phyloP scores from a whole-genome alignment of 345 rosid genomes.

The Nephelium lappaceum region DNA sequence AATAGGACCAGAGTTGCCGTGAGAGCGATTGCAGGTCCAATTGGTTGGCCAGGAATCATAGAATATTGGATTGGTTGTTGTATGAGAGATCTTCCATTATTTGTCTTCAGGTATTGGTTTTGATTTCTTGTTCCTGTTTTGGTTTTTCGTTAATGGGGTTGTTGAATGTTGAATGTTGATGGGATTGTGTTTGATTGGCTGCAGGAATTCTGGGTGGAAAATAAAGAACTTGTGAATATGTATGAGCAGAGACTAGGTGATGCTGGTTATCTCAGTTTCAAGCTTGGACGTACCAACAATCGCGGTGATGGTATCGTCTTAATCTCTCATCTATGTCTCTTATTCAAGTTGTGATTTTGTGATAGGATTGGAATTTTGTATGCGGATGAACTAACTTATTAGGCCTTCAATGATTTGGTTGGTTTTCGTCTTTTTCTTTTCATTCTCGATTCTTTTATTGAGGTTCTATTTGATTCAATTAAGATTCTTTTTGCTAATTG shows the following conservation, averaged over 20 bases:
- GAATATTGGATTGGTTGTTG: slow-evolving; percentile 79
- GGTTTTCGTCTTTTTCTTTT: neutral
- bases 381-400: neutral
- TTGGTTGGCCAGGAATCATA: slow-evolving; percentile 79
- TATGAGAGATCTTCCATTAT: slow-evolving; percentile 84
- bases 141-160: neutral
- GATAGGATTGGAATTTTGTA: no score
- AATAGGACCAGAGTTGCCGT: slow-evolving; percentile 63
- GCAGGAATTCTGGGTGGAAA: slow-evolving; percentile 95
- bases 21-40: slow-evolving; percentile 73
- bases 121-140: neutral
- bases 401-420: neutral
- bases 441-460: no score
- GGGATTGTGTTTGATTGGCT: slow-evolving; percentile 1
- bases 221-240: slow-evolving; percentile 79
- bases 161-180: neutral
- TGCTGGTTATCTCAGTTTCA: slow-evolving; percentile 80
- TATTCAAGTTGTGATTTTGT: neutral
- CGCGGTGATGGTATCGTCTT: slow-evolving; percentile 79
- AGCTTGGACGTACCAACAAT: slow-evolving; percentile 90
- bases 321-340: neutral
- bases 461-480: neutral
- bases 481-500: neutral
- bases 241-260: slow-evolving; percentile 83
- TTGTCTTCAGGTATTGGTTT: slow-evolving; percentile 71